phyloP scores from a whole-genome alignment of 371 early-diverging fungal species.

The Mucor velutinosus region DNA sequence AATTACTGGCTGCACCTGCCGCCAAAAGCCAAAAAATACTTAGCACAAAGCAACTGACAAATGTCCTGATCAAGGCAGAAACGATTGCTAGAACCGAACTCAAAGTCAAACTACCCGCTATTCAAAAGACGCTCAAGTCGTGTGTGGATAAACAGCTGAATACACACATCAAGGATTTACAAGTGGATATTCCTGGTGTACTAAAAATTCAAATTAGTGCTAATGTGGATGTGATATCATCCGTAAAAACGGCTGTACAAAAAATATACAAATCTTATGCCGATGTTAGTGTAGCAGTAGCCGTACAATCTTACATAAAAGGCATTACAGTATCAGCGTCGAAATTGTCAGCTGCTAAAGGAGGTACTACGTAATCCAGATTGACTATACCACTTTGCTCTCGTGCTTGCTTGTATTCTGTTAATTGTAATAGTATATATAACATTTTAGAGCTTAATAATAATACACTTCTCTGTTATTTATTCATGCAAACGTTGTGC shows the following conservation, averaged over 20 bases:
- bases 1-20: not conserved
- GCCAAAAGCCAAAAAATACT: conserved; percentile 7
- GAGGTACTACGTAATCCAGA: not conserved
- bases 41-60: conserved; percentile 14
- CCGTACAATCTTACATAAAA: conserved; percentile 10
- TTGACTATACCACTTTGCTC: not conserved
- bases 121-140: conserved; percentile 10
- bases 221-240: conserved; percentile 15
- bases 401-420: not conserved
- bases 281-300: conserved; percentile 7
- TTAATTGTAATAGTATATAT: not conserved
- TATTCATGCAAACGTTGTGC: not conserved
- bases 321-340: not conserved
- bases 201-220: conserved; percentile 14
- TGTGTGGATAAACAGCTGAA: conserved; percentile 13
- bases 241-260: conserved; percentile 12
- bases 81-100: conserved; percentile 23
- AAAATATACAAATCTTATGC: conserved; percentile 15
- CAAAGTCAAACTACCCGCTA: conserved; percentile 19
- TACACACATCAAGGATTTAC: conserved; percentile 6
- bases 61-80: conserved; percentile 16
- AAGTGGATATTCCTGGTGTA: conserved; percentile 14
- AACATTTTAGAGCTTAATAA: not conserved
- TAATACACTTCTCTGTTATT: not conserved
- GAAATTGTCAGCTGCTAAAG: not conserved